These are phyloP conservation scores for Penicillium paneum DNA, from an alignment of 2,329 filamentous ascomycete genomes.

Conservation along the genomic window DNA sequence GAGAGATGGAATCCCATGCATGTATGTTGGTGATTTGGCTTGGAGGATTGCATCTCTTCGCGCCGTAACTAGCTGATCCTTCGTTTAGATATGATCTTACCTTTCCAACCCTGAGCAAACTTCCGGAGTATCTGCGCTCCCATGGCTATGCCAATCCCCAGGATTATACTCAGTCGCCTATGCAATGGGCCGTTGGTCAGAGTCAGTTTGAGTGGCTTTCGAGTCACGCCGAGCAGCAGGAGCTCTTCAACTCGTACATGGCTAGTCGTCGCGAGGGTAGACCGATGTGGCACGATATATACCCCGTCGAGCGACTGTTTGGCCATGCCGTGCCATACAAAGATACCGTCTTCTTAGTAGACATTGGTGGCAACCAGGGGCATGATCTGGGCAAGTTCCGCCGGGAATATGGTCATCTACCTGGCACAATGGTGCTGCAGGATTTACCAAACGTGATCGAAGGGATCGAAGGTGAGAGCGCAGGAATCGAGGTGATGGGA, in stretches of 20 bases:
- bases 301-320: slow-evolving; percentile 27
- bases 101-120: slow-evolving; percentile 30
- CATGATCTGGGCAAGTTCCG: slow-evolving; percentile 37
- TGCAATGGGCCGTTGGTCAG: slow-evolving; percentile 33
- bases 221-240: slow-evolving; percentile 24
- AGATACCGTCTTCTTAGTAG: slow-evolving; percentile 39
- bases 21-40: slow-evolving; percentile 18
- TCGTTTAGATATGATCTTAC: slow-evolving; percentile 26
- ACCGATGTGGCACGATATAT: slow-evolving; percentile 33
- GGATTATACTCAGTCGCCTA: slow-evolving; percentile 30
- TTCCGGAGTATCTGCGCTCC: slow-evolving; percentile 31
- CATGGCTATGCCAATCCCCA: slow-evolving; percentile 27
- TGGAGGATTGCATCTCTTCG: background rate
- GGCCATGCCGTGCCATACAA: slow-evolving; percentile 23
- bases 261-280: slow-evolving; percentile 30
- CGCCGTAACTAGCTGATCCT: background rate
- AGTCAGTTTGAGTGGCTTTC: slow-evolving; percentile 37
- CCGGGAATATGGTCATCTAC: slow-evolving; percentile 30
- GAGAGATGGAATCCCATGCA: slow-evolving; percentile 30
- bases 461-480: slow-evolving; percentile 1
- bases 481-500: slow-evolving; percentile 30
- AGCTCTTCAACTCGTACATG: slow-evolving; percentile 36
- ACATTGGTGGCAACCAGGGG: slow-evolving; percentile 44
- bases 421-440: slow-evolving; percentile 39
- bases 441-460: slow-evolving; percentile 36